Base-by-base conservation (phyloP, 176 grass and related monocot species). In the Panicum miliaceum region DNA sequence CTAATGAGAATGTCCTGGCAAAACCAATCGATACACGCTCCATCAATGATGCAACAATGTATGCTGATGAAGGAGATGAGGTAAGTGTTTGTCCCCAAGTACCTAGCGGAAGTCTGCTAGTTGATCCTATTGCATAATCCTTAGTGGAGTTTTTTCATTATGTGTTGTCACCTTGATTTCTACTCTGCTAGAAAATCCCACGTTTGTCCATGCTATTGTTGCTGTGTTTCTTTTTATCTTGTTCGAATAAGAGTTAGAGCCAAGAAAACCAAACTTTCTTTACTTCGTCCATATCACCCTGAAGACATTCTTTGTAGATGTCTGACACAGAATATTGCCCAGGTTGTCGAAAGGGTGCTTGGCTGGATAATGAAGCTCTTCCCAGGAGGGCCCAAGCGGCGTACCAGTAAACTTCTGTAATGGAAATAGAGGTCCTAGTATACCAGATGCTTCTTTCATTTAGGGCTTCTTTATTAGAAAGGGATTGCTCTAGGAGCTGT, bases 321-420 rank as follows among this genome's bases (percentile, higher is more conserved):
- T 34, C 43, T 91, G 43, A 91, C 85, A 53, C 5, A 11, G 15
- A 37, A 64, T 53, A 27, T 77, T 52, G 43, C 83, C 6, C 82
- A 99, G 97, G 97, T 96, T 27, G 97, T 99, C 2, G 97, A 94
- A 78, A 86, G 93, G 75, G 97, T 99, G 71, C 86, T 99, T 78
- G 91, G 93, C 76, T 99, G 97, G 97, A 94, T 99, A 88, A 96
- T 96, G 88, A 99, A 94, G 86, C 97, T 99, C 68, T 99, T 99
- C 81, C 97, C 97, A 54, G 91, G 91, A 70, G 93, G 97, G 8
- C 91, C 91, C 74, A 99, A 94, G 84, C 97, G 93, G 71, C 93
- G 91, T n/a, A 94, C 93, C 62, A 99, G 91, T 88, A 99, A 99
- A 81, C 91, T 99, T 85, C 53, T 96, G 50, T 99, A 86, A 93